Evolutionary conservation across 257 asterid genomes (phyloP).

Genomic region (Verbena officinalis): DNA sequence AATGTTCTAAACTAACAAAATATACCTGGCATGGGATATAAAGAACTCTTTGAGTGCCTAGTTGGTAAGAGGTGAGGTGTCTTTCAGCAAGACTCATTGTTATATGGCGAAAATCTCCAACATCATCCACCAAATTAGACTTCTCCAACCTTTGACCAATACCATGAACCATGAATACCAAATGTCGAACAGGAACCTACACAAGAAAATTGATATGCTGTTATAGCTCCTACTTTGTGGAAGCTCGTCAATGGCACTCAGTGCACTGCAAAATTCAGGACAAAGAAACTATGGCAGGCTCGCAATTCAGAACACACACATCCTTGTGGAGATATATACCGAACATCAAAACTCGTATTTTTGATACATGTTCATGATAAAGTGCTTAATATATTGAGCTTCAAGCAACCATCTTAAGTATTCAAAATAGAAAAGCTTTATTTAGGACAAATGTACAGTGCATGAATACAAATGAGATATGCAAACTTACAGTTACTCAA

Average conservation of each 20-base stretch:
- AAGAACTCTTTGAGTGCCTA: slow-evolving; percentile 82
- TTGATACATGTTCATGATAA: background rate
- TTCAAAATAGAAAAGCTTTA: background rate
- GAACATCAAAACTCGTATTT: too few species aligned
- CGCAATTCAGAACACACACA: background rate
- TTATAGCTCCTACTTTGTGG: slow-evolving; percentile 1
- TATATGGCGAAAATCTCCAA: slow-evolving; percentile 76
- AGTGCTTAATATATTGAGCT: background rate
- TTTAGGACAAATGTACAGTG: too few species aligned
- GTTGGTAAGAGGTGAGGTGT: slow-evolving; percentile 89
- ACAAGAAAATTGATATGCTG: slow-evolving; percentile 23
- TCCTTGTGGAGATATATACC: slow-evolving; percentile 11
- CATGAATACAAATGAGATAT: too few species aligned
- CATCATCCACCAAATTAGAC: slow-evolving; percentile 97
- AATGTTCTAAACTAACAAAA: too few species aligned
- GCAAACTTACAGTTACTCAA: background rate
- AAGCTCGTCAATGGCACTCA: too few species aligned
- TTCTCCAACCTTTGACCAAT: slow-evolving; percentile 98
- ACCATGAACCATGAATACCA: slow-evolving; percentile 97
- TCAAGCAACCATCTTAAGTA: background rate
- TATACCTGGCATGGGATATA: slow-evolving; percentile 94
- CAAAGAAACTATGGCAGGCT: too few species aligned
- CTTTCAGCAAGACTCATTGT: slow-evolving; percentile 81
- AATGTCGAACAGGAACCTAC: slow-evolving; percentile 94
- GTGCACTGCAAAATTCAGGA: too few species aligned